Percentiles rank a stretch among this genome's conserved stretches.
These are phyloP conservation scores for Penicillium tannophilum DNA, from an alignment of 495 filamentous ascomycete species.

Conservation along the genomic window DNA sequence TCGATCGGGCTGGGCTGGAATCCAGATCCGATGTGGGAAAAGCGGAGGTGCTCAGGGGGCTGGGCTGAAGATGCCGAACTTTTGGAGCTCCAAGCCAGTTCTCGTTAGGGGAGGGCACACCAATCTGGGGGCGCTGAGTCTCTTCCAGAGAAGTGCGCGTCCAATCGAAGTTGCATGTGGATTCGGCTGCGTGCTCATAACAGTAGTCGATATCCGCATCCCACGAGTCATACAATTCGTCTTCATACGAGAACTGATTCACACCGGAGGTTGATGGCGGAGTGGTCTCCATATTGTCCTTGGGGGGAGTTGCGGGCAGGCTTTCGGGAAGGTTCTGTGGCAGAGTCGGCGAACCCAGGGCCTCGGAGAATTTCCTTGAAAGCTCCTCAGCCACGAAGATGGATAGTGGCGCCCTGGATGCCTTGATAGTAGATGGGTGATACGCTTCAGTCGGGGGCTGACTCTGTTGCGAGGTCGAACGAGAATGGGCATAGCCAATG, in stretches of 20 bases:
- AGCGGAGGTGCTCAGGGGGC: constrained; percentile 33
- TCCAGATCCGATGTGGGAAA: constrained; percentile 45
- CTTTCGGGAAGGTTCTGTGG: constrained; percentile 29
- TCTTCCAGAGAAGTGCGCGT: constrained; percentile 52
- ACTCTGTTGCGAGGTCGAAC: constrained; percentile 22
- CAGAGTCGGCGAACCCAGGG: constrained; percentile 43
- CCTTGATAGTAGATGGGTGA: constrained; percentile 14
- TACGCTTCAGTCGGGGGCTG: constrained; percentile 6
- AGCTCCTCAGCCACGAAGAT: constrained; percentile 38
- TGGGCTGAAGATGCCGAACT: constrained; percentile 26
- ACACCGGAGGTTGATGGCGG: constrained; percentile 16
- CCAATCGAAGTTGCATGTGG: constrained; percentile 90
- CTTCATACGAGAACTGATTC: constrained; percentile 27
- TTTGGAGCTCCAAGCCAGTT: constrained; percentile 18
- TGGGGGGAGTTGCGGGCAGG: constrained; percentile 10
- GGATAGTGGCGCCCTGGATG: constrained; percentile 31
- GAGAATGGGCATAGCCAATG: constrained; percentile 20
- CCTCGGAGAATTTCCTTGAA: constrained; percentile 41
- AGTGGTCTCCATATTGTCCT: constrained; percentile 16
- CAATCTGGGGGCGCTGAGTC: constrained; percentile 22
- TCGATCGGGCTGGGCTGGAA: constrained; percentile 39
- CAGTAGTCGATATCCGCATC: constrained; percentile 95
- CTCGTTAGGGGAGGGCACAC: constrained; percentile 22
- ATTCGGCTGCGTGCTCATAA: constrained; percentile 89
- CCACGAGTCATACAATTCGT: constrained; percentile 66